Evolutionary conservation across 1,139 yeast genomes (phyloP).

Genomic region (Tardiomyces depauwii): DNA sequence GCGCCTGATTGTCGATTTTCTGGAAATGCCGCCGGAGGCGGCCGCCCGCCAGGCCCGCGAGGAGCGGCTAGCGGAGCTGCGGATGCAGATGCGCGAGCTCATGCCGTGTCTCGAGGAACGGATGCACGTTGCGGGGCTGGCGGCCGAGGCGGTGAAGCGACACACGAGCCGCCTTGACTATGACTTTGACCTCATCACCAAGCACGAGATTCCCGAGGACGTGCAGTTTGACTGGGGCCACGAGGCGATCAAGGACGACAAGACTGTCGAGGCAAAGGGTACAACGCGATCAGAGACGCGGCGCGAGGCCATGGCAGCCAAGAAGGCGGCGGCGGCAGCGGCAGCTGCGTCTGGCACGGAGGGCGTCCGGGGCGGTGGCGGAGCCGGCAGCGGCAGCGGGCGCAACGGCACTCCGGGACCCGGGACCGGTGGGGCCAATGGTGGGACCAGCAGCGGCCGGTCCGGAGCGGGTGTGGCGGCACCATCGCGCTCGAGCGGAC

Average conservation of each 20-base stretch:
- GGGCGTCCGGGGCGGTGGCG: background rate
- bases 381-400: background rate
- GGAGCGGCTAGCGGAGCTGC: conserved; percentile 27
- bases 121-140: conserved; percentile 93
- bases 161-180: conserved; percentile 66
- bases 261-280: conserved; percentile 27
- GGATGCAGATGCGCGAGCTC: conserved; percentile 40
- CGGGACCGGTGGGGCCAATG: background rate
- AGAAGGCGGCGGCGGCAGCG: conserved; percentile 37
- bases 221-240: conserved; percentile 68
- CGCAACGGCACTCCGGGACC: conserved; percentile 1
- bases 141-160: conserved; percentile 64
- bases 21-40: conserved; percentile 18
- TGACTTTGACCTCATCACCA: conserved; percentile 62
- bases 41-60: conserved; percentile 21
- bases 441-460: background rate
- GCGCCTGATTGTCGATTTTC: conserved; percentile 44
- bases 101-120: conserved; percentile 94
- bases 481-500: background rate
- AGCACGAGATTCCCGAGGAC: conserved; percentile 59
- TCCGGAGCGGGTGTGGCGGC: background rate
- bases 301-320: conserved; percentile 88
- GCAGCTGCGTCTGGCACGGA: background rate
- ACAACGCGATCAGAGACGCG: conserved; percentile 70
- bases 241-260: conserved; percentile 17